Percentiles rank a stretch among this genome's conserved stretches.
Evolutionary conservation across 306 rosid genomes (phyloP).

Genomic region (Trifolium dubium): DNA sequence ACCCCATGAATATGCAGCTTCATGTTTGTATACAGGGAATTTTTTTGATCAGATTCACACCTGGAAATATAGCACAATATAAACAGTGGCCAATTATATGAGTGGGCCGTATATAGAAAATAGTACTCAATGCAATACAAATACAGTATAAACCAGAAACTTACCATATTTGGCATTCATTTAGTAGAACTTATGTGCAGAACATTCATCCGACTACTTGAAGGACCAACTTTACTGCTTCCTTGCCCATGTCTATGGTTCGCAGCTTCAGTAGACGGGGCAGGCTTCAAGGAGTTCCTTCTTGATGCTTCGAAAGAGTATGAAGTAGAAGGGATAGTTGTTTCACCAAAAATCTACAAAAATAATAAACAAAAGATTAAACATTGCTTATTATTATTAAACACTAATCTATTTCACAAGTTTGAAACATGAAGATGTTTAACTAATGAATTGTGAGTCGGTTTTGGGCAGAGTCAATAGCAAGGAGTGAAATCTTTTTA

Average conservation of each 20-base stretch:
- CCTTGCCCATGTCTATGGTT: slow-evolving; percentile 67
- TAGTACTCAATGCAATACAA: not conserved
- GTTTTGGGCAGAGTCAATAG: not conserved
- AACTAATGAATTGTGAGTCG: slow-evolving; percentile 15
- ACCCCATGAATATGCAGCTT: slow-evolving; percentile 58
- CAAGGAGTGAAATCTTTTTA: not conserved
- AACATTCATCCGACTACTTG: slow-evolving; percentile 90
- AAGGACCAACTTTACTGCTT: slow-evolving; percentile 69
- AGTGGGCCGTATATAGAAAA: slow-evolving; percentile 1
- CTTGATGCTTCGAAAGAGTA: slow-evolving; percentile 64
- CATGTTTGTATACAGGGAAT: slow-evolving; percentile 43
- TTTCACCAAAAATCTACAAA: slow-evolving; percentile 63
- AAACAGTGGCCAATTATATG: slow-evolving; percentile 38
- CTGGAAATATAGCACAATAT: slow-evolving; percentile 49
- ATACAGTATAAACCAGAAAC: slow-evolving; percentile 26
- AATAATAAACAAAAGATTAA: slow-evolving; percentile 31
- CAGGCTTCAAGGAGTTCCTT: slow-evolving; percentile 64
- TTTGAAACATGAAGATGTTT: slow-evolving; percentile 19
- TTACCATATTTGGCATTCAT: slow-evolving; percentile 68
- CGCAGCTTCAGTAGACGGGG: slow-evolving; percentile 61
- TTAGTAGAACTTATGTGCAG: slow-evolving; percentile 81
- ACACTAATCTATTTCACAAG: slow-evolving; percentile 20
- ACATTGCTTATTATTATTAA: slow-evolving; percentile 1
- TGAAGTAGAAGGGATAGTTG: slow-evolving; percentile 68
- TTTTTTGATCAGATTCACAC: slow-evolving; percentile 46